Conservation (phyloP, 2,329 filamentous ascomycete species). For the Aspergillus vadensis region DNA sequence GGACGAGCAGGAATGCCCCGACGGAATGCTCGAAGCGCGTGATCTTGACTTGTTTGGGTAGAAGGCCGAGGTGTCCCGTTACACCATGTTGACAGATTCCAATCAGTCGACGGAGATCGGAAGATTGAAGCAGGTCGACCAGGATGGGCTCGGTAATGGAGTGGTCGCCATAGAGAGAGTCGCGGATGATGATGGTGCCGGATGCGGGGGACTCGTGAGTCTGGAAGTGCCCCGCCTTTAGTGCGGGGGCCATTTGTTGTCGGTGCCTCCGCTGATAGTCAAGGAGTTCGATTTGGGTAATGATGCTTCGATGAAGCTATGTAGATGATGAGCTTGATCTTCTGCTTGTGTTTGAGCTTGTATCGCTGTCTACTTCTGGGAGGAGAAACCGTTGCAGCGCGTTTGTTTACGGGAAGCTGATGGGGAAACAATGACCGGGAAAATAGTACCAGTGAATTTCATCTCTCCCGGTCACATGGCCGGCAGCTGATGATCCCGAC, state of each 20-base stretch:
- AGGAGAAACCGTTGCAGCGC: not conserved
- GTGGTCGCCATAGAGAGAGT: conserved; percentile 40
- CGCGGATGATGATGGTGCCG: conserved; percentile 31
- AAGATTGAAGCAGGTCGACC: conserved; percentile 38
- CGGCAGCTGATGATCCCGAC: not conserved
- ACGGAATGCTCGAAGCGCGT: conserved; percentile 47
- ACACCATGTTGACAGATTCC: conserved; percentile 44
- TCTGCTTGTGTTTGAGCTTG: not conserved
- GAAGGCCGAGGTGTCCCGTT: conserved; percentile 38
- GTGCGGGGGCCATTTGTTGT: not conserved
- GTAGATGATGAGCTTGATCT: not conserved
- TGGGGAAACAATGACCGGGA: not conserved
- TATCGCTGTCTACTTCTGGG: not conserved
- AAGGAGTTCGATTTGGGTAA: not conserved
- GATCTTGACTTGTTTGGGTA: conserved; percentile 29
- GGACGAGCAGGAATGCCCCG: conserved; percentile 44
- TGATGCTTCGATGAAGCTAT: not conserved
- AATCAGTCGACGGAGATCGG: conserved; percentile 35
- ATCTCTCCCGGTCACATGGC: not conserved
- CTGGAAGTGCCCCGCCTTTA: conserved; percentile 21
- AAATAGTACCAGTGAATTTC: not conserved
- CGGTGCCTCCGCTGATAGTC: not conserved
- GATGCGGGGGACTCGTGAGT: conserved; percentile 19
- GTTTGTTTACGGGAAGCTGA: not conserved
- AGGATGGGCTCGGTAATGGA: conserved; percentile 40